These are phyloP conservation scores for Podaxis sp. DNA, from an alignment of 768 basidiomycete species.

Conservation along the genomic window DNA sequence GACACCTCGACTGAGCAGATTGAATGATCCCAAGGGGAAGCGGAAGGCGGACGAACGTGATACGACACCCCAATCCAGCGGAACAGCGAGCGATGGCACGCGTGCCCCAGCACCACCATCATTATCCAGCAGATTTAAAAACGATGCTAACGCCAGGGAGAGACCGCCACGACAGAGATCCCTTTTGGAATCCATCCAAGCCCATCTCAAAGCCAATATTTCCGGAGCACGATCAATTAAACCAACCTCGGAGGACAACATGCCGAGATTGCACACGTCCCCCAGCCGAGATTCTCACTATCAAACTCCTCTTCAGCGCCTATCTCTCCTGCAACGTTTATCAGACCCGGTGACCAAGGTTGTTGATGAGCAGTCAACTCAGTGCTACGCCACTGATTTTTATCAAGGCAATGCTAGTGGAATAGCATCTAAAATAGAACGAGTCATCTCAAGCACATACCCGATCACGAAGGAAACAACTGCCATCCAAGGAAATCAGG, in stretches of 20 bases:
- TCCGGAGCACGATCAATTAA: not conserved
- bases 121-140: not conserved
- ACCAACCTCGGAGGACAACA: not conserved
- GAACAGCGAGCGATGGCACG: not conserved
- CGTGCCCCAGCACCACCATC: not conserved
- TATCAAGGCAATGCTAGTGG: not conserved
- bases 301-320: not conserved
- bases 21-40: not conserved
- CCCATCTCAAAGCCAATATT: not conserved
- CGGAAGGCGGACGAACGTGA: not conserved
- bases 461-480: not conserved
- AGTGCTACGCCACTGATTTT: not conserved
- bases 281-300: slow-evolving; percentile 1
- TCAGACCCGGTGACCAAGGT: slow-evolving; percentile 3
- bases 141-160: not conserved
- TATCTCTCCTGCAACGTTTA: slow-evolving; percentile 4
- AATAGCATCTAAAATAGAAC: not conserved
- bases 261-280: not conserved
- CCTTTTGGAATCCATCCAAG: not conserved
- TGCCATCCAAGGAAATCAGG: not conserved
- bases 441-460: not conserved
- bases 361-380: not conserved
- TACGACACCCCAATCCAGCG: not conserved
- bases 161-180: slow-evolving; percentile 1
- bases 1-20: slow-evolving; percentile 1